Evolutionary conservation across 176 grass and related monocot genomes (phyloP).

Genomic region (Urochloa ruziziensis): DNA sequence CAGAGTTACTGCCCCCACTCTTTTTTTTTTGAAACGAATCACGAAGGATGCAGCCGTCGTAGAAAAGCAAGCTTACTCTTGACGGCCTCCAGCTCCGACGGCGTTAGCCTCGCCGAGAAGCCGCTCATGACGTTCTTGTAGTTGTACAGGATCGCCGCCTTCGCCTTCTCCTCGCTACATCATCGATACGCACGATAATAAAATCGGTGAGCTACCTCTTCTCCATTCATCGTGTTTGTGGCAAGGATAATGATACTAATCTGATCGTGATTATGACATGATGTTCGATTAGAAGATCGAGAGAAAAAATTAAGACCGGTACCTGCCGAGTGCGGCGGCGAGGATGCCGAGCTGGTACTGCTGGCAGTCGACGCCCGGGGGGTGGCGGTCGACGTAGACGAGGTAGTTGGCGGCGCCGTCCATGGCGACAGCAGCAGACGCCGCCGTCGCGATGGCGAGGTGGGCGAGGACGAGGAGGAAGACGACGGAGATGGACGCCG

Average conservation of each 20-base stretch:
- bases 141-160: slow-evolving; percentile 60
- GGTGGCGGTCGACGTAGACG: slow-evolving; percentile 26
- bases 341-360: slow-evolving; percentile 48
- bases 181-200: neutral
- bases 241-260: too few species aligned
- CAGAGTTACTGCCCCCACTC: too few species aligned
- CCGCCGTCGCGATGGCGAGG: neutral
- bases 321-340: slow-evolving; percentile 41
- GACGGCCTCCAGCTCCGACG: slow-evolving; percentile 56
- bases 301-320: neutral
- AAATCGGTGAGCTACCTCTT: neutral
- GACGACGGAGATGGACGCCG: neutral
- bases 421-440: neutral
- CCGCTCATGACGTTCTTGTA: slow-evolving; percentile 72
- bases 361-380: slow-evolving; percentile 21
- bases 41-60: too few species aligned
- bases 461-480: neutral
- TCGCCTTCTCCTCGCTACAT: slow-evolving; percentile 63
- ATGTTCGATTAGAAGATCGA: too few species aligned
- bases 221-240: too few species aligned
- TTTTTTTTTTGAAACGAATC: too few species aligned
- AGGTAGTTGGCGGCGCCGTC: slow-evolving; percentile 20
- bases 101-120: slow-evolving; percentile 81
- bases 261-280: too few species aligned
- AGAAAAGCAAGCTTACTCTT: slow-evolving; percentile 42